Evolutionary conservation across 2,329 filamentous ascomycete genomes (phyloP), one percentile per base, ranked within the genome.

Genomic region (Phaeosphaeriaceae sp.): DNA sequence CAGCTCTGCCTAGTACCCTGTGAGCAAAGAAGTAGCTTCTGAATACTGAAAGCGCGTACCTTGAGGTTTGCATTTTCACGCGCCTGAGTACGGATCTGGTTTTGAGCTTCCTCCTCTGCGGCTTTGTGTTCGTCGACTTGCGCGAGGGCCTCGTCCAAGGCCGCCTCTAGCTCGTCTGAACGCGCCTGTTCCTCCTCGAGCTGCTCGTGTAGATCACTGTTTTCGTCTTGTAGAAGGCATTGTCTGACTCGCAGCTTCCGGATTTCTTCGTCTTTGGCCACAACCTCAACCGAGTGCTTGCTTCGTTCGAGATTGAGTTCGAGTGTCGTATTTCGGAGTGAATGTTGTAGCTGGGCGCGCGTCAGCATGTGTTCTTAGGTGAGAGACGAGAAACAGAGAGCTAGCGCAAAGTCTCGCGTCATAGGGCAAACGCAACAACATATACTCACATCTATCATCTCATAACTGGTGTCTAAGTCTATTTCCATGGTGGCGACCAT

Each of bases 201-300:
- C 62, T 89, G 84, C 46, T 88, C 85, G 63, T 87, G 85, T 25
- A 97, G 78, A 10, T 86, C 83, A 48, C 88, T 85, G 62, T 89
- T 91, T 62, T 96, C 90, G 63, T 93, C 88, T 61, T 89, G 81
- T n/a, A 93, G 78, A 53, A 93, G 79, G 54, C 89, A 83, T 61
- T 89, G 86, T 60, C 94, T 83, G 24, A 76, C 65, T 65, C 87
- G 87, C 52, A 92, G 78, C 63, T 88, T 85, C 48, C 93, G 88
- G 41, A 86, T 82, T 58, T 89, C 87, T 75, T 98, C 93, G 63
- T 92, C 88, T 69, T 91, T 91, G 65, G 87, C 80, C 54, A 96
- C 83, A 11, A 89, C 81, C 53, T 91, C 85, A 36, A 90, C 85
- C 54, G 88, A 83, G 66, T 89, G 87, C 54, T 86, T 78, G 63